Percentiles rank a stretch among this genome's conserved stretches.
Conservation (phyloP, 768 basidiomycete species). For the Psilocybe subaeruginosa region DNA sequence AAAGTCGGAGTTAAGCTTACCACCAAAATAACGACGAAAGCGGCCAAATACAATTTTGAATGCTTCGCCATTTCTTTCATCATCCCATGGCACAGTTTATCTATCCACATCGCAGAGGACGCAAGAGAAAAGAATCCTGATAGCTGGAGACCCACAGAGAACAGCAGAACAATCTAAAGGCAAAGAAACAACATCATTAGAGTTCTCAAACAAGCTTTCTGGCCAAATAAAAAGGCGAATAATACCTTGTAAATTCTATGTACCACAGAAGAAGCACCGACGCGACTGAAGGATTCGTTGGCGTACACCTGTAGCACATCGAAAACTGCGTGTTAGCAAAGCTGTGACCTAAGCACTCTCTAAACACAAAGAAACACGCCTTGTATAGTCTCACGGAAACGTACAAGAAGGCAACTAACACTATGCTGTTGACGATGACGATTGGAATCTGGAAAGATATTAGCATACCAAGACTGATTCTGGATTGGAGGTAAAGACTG, state of each 20-base stretch:
- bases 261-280: conserved; percentile 48
- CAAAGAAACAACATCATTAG: neutral
- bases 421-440: conserved; percentile 38
- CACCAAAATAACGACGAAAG: conserved; percentile 40
- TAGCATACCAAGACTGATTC: neutral
- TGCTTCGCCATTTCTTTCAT: conserved; percentile 38
- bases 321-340: neutral
- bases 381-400: conserved; percentile 46
- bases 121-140: conserved; percentile 52
- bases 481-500: conserved; percentile 14
- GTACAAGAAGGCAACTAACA: conserved; percentile 38
- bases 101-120: conserved; percentile 51
- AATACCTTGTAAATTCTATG: conserved; percentile 51
- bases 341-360: neutral
- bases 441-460: conserved; percentile 38
- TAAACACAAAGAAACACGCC: conserved; percentile 25
- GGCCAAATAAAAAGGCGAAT: neutral
- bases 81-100: conserved; percentile 42
- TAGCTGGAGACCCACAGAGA: conserved; percentile 52
- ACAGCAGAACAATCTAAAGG: conserved; percentile 47
- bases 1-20: conserved; percentile 31
- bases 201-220: neutral
- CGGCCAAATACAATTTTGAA: conserved; percentile 39
- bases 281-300: conserved; percentile 47
- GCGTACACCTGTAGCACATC: conserved; percentile 40